phyloP scores from a whole-genome alignment of 345 rosid species.

The Mallotus nudiflorus region DNA sequence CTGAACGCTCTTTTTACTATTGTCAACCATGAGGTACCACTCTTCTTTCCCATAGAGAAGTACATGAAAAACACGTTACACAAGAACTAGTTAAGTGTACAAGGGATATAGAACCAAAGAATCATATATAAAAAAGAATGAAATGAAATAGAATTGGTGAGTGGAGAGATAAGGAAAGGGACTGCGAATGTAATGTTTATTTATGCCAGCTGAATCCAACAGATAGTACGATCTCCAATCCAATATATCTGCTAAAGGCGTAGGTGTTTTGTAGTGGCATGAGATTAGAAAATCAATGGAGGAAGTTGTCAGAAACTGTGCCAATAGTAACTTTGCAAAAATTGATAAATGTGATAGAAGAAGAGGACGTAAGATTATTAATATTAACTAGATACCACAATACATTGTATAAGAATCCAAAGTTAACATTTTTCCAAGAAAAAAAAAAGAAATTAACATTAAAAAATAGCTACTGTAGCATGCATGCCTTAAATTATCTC shows the following conservation, averaged over 20 bases:
- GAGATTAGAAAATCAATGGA: conserved; percentile 5
- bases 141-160: not conserved
- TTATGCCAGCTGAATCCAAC: conserved; percentile 29
- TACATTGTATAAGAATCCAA: conserved; percentile 49
- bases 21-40: conserved; percentile 25
- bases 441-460: not conserved
- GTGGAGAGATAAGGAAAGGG: conserved; percentile 1
- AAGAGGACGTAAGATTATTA: conserved; percentile 17
- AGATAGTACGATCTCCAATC: conserved; percentile 23
- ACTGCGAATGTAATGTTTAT: conserved; percentile 3
- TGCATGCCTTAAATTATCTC: too few species aligned
- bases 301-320: conserved; percentile 9
- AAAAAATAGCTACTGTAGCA: too few species aligned
- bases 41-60: conserved; percentile 24
- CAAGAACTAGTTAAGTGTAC: not conserved
- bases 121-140: not conserved
- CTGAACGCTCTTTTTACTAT: conserved; percentile 30
- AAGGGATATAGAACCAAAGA: too few species aligned
- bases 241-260: conserved; percentile 19
- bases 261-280: conserved; percentile 24
- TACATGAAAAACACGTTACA: not conserved
- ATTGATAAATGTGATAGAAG: not conserved
- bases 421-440: conserved; percentile 38
- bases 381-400: conserved; percentile 34
- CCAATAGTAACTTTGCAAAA: not conserved